Conservation (phyloP, 2,329 filamentous ascomycete genomes). For the Chalaropsis ovoidea region DNA sequence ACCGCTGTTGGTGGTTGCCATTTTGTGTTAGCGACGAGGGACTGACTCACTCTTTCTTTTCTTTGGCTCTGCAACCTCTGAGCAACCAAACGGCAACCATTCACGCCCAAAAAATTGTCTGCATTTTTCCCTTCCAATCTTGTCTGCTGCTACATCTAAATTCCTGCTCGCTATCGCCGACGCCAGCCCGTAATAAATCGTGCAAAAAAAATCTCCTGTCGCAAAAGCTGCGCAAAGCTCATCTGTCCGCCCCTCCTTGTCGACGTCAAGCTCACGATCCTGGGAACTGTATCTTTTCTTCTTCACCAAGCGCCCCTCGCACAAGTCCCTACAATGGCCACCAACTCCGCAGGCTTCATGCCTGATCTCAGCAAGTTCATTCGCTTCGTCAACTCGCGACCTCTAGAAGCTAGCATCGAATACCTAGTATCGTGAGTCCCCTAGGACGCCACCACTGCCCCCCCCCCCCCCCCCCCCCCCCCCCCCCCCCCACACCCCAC, state of each 20-base stretch:
- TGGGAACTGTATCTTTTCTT: not conserved
- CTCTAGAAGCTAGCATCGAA: constrained; percentile 74
- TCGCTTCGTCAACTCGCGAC: constrained; percentile 63
- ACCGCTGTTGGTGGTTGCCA: not conserved
- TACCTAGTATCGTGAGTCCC: constrained; percentile 63
- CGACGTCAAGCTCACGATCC: not conserved
- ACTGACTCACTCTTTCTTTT: not conserved
- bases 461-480: constrained; percentile 15
- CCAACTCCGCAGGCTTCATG: constrained; percentile 35
- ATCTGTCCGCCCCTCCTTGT: not conserved
- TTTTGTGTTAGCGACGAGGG: not conserved
- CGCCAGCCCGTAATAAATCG: not conserved
- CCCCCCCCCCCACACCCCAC: not conserved
- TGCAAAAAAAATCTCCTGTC: not conserved
- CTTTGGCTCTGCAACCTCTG: not conserved
- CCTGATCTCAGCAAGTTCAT: constrained; percentile 70
- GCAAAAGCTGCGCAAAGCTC: not conserved
- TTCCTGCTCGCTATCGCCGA: not conserved
- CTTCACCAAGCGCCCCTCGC: not conserved
- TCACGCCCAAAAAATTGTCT: not conserved
- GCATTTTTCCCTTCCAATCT: not conserved
- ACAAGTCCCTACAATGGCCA: not conserved
- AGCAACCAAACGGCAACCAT: too few relatives aligned
- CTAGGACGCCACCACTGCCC: too few relatives aligned
- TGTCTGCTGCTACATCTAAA: not conserved